phyloP scores from a whole-genome alignment of 768 basidiomycete genomes.

The Wakefieldia striispora region DNA sequence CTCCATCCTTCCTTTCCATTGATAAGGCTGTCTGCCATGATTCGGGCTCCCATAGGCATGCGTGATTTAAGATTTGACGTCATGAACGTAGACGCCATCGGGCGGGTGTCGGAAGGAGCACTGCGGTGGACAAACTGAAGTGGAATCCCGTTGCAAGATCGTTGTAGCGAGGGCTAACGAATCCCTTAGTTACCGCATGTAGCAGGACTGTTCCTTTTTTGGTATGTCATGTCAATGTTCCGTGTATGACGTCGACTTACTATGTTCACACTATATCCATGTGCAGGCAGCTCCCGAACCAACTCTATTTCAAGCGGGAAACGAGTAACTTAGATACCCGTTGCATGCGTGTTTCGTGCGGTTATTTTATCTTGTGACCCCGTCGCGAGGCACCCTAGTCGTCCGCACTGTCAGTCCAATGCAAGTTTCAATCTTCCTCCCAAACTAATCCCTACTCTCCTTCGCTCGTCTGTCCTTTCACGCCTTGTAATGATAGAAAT shows the following conservation, averaged over 20 bases:
- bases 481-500: slow-evolving; percentile 2
- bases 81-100: background rate
- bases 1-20: background rate
- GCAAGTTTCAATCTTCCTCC: background rate
- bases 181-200: too few species aligned
- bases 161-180: too few species aligned
- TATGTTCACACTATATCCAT: background rate
- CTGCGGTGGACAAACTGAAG: too few species aligned
- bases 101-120: too few species aligned
- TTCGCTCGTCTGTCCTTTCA: slow-evolving; percentile 2
- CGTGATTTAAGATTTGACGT: background rate
- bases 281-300: background rate
- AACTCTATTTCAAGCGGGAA: background rate
- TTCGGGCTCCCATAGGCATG: background rate
- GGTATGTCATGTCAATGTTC: slow-evolving; percentile 1
- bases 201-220: slow-evolving; percentile 2
- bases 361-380: slow-evolving; percentile 1
- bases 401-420: background rate
- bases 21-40: background rate
- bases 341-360: background rate
- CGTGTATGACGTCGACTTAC: background rate
- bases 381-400: slow-evolving; percentile 8
- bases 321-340: background rate
- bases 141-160: too few species aligned
- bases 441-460: background rate